These are phyloP conservation scores for Plasmodiophora brassicae DNA, from an alignment of 208 protist species.

Conservation along the genomic window DNA sequence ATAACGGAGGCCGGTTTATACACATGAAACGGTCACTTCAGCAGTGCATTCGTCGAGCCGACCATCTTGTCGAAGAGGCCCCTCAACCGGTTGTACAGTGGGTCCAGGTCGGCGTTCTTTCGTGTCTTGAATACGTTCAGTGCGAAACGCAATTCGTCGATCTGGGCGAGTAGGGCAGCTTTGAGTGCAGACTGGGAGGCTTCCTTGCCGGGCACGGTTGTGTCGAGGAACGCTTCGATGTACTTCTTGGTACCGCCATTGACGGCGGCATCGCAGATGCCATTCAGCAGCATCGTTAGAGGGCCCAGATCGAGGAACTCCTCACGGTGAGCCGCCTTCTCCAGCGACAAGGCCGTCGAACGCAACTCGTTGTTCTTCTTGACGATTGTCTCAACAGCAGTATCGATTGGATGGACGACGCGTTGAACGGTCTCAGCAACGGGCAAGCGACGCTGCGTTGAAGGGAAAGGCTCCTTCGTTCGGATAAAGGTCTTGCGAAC, in stretches of 20 bases:
- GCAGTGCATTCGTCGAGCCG: background rate
- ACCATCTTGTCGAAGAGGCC: background rate
- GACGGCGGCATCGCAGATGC: conserved; percentile 2
- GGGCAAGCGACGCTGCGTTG: background rate
- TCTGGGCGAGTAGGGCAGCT: background rate
- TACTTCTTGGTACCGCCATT: conserved; percentile 22
- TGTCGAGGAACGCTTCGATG: background rate
- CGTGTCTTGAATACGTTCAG: background rate
- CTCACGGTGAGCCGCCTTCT: background rate
- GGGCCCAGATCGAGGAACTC: background rate
- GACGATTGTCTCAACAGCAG: background rate
- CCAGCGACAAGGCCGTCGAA: background rate
- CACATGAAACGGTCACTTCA: background rate
- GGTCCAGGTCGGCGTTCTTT: background rate
- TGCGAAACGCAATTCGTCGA: background rate
- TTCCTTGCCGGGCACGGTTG: background rate
- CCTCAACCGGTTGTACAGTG: background rate
- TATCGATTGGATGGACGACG: background rate
- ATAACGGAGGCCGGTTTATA: too few relatives aligned
- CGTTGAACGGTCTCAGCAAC: background rate
- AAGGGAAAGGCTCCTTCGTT: background rate
- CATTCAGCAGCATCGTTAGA: conserved; percentile 13
- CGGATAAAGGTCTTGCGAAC: background rate
- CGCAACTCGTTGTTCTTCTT: background rate
- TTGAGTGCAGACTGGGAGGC: background rate